Percentiles rank a stretch among this genome's conserved stretches.
phyloP scores from a whole-genome alignment of 2,329 filamentous ascomycete genomes.

The Hypoxylon sp. region DNA sequence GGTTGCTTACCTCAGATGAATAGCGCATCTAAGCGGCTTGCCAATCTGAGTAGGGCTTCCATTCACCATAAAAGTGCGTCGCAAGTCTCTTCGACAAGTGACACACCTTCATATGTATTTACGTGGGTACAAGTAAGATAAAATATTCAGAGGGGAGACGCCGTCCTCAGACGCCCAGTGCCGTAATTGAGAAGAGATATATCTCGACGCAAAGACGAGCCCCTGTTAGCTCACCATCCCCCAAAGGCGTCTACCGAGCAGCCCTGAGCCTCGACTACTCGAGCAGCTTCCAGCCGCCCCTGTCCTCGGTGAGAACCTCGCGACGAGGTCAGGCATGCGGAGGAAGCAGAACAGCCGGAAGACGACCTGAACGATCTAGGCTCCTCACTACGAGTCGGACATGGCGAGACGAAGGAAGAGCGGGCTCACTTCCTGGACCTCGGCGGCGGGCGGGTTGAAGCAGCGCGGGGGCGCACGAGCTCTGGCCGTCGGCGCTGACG shows the following conservation, averaged over 20 bases:
- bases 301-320: conserved; percentile 26
- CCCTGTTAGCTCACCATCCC: not conserved
- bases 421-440: conserved; percentile 24
- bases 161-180: not conserved
- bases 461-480: conserved; percentile 54
- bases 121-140: not conserved
- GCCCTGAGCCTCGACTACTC: conserved; percentile 33
- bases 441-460: conserved; percentile 32
- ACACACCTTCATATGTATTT: not conserved
- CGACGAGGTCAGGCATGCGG: conserved; percentile 27
- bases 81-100: not conserved
- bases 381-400: conserved; percentile 29
- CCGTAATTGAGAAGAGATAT: conserved; percentile 6
- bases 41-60: not conserved
- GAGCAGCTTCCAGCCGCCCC: conserved; percentile 34
- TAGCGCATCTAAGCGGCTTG: too few species aligned
- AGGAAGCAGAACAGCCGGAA: conserved; percentile 24
- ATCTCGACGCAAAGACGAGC: not conserved
- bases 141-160: not conserved
- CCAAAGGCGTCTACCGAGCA: not conserved
- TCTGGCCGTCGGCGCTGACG: conserved; percentile 62
- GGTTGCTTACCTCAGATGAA: too few species aligned
- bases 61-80: not conserved
- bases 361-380: conserved; percentile 27
- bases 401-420: conserved; percentile 14